A percentile compares a stretch with the other conserved stretches of the same genome.
Evolutionary conservation across 768 basidiomycete species (phyloP).

Genomic region (Lanmaoa pseudosensibilis): DNA sequence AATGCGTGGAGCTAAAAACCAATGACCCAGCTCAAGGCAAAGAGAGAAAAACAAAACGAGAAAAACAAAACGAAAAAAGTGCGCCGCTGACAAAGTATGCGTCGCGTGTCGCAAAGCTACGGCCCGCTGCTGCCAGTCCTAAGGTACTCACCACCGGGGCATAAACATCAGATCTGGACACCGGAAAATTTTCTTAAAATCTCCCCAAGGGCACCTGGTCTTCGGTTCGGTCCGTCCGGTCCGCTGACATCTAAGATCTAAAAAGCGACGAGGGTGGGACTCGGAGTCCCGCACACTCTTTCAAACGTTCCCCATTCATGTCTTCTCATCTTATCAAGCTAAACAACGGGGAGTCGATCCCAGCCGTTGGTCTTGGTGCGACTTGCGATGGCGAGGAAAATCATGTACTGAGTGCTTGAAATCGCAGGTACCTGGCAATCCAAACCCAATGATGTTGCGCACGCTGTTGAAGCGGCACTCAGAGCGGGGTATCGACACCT

Average conservation of each 20-base stretch:
- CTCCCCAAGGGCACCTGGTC: not conserved
- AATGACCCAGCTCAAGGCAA: no score
- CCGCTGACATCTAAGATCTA: conserved; percentile 9
- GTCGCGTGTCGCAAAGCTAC: not conserved
- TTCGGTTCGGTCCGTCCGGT: conserved; percentile 19
- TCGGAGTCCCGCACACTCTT: conserved; percentile 2
- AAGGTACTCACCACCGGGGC: not conserved
- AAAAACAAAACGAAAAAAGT: no score
- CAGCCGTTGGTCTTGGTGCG: conserved; percentile 56
- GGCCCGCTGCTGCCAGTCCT: not conserved
- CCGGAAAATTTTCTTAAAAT: not conserved
- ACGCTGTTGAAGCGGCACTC: conserved; percentile 73
- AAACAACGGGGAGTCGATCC: conserved; percentile 58
- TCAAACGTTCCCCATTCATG: conserved; percentile 24
- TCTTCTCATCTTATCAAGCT: conserved; percentile 52
- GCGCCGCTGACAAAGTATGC: not conserved
- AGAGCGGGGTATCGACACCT: conserved; percentile 78
- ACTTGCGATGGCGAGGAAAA: conserved; percentile 20
- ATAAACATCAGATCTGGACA: not conserved
- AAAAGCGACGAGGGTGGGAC: not conserved
- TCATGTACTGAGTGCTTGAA: not conserved
- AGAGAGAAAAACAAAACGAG: no score
- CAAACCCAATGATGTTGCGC: conserved; percentile 64
- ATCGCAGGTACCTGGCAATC: conserved; percentile 77
- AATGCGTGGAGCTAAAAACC: not conserved